Conservation (phyloP, 306 rosid species). For the Pyrus communis region DNA sequence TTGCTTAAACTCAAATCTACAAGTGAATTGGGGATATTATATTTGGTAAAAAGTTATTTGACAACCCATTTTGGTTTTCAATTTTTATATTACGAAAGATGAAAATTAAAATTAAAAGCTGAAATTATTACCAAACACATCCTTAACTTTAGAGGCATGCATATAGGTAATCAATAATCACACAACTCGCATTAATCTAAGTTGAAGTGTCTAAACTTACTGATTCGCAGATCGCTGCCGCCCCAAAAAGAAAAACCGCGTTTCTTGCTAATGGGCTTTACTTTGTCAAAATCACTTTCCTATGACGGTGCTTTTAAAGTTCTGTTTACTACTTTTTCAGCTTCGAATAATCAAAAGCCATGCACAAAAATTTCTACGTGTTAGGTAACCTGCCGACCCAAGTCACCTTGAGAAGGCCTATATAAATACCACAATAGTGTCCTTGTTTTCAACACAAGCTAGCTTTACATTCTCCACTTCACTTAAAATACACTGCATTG, state of each 20-base stretch:
- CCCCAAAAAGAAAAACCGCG: neutral
- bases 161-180: neutral
- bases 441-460: neutral
- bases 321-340: neutral
- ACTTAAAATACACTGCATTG: constrained; percentile 14
- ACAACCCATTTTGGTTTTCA: too few species aligned
- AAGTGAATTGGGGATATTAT: too few species aligned
- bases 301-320: neutral
- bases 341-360: neutral
- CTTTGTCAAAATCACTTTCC: neutral
- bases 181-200: neutral
- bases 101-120: neutral
- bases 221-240: neutral
- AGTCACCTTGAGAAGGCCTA: constrained; percentile 27
- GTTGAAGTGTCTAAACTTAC: neutral
- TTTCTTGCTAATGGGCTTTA: neutral
- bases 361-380: constrained; percentile 36
- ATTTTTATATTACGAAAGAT: neutral
- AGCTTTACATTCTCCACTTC: neutral
- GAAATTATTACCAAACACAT: too few species aligned
- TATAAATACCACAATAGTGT: constrained; percentile 19
- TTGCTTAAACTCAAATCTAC: neutral
- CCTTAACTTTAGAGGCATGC: neutral
- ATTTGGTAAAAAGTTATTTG: too few species aligned
- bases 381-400: constrained; percentile 46